Evolutionary conservation across 2,329 filamentous ascomycete genomes (phyloP), one percentile per base, ranked within the genome.

Genomic region (Cadophora sp.): DNA sequence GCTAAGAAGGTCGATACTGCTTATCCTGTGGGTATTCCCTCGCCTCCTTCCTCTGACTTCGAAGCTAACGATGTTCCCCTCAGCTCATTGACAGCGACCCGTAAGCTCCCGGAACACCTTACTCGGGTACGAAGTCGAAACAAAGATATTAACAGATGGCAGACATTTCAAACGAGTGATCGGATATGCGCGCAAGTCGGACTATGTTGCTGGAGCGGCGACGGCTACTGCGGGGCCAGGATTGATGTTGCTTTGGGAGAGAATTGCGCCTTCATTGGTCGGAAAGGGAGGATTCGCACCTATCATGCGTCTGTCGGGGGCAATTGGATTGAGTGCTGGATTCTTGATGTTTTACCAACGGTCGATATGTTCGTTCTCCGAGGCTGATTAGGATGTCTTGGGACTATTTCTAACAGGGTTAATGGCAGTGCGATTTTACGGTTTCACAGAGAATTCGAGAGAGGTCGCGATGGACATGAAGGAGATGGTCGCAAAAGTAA

Each of bases 81-180:
- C 83, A 99, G 96, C 92, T 98, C 84, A 98, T 99, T 82, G 96
- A 99, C 85, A 97, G 93, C 84, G 96, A 99, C 83, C 96, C 96
- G 94, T 97, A 94, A 79, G 91, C 71, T 66, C 16, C 68, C 74
- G 67, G 68, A n/a, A n/a, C 51, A 64, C 37, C 58, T 29, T 29
- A 60, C 48, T 31, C 72, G 5, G 29, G 24, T 31, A 14, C 59
- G 68, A n/a, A 24, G 34, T 51, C 34, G 51, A 68, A 8, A 50
- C 46, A 31, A 50, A 26, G 43, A 55, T 68, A 84, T 75, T 77
- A 75, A 74, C 74, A 73, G 29, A 26, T 69, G 66, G 63, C 76
- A 97, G 93, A 77, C 96, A 99, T 82, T 91, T 98, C 81, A 93
- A 89, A 81, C 91, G 96, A 79, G 96, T 98, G 22, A 80, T 97